These are phyloP conservation scores for Silene conica DNA, from an alignment of 148 eudicot genomes.

Conservation along the genomic window DNA sequence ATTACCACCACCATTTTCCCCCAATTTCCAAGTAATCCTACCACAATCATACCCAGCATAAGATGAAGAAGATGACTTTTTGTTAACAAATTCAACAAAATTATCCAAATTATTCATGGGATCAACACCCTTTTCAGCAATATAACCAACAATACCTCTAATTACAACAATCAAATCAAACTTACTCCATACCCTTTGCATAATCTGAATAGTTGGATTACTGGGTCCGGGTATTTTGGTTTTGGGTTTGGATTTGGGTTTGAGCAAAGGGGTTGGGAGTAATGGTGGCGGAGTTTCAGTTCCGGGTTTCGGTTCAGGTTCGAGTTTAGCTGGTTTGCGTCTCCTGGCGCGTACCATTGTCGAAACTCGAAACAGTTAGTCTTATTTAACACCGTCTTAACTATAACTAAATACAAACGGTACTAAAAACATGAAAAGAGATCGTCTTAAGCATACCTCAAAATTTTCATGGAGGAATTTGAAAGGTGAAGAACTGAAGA, in stretches of 20 bases:
- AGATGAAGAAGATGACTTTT: neutral
- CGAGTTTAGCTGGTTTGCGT: neutral
- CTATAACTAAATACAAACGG: no score
- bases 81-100: neutral
- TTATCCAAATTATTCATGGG: neutral
- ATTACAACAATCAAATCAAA: neutral
- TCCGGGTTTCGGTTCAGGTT: neutral
- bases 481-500: no score
- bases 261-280: no score
- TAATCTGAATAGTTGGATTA: no score
- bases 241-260: no score
- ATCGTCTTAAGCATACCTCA: no score
- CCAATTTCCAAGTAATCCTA: neutral
- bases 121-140: neutral
- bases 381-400: no score
- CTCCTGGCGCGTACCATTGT: no score
- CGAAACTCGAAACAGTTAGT: no score
- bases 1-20: neutral
- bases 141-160: conserved; percentile 4
- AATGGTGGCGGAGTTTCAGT: neutral
- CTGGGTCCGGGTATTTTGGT: no score
- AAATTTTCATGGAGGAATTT: no score
- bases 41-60: neutral
- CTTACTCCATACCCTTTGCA: neutral
- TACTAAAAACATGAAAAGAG: no score